Evolutionary conservation across 2,329 filamentous ascomycete species (phyloP).

Genomic region (Endocalyx cinctus): DNA sequence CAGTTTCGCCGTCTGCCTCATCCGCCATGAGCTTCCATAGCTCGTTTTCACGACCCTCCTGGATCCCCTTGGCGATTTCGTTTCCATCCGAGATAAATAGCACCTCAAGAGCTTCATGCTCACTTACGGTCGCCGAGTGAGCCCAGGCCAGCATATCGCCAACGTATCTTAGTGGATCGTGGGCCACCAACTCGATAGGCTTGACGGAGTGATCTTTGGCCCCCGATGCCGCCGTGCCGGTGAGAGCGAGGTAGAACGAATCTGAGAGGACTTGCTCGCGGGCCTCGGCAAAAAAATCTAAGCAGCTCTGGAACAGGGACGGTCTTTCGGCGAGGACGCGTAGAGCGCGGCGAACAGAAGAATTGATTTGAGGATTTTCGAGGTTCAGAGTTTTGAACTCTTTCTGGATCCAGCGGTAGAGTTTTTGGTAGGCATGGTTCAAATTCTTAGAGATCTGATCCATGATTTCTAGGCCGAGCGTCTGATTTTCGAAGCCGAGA

Average conservation of each 20-base stretch:
- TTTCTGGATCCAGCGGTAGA: constrained; percentile 91
- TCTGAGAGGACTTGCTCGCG: constrained; percentile 83
- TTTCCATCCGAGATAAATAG: constrained; percentile 88
- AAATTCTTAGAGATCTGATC: constrained; percentile 84
- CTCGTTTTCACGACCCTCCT: constrained; percentile 75
- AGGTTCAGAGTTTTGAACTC: constrained; percentile 91
- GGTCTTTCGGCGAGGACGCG: constrained; percentile 86
- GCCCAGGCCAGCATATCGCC: constrained; percentile 98
- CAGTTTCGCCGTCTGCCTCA: constrained; percentile 43
- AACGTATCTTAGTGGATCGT: constrained; percentile 86
- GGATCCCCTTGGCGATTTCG: constrained; percentile 77
- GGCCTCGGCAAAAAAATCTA: constrained; percentile 89
- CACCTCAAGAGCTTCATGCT: constrained; percentile 85
- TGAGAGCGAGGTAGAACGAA: constrained; percentile 82
- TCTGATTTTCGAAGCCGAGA: constrained; percentile 85
- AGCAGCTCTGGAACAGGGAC: constrained; percentile 84
- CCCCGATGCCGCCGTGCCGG: constrained; percentile 59
- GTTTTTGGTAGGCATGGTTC: constrained; percentile 87
- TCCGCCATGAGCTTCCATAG: constrained; percentile 69
- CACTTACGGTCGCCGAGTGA: constrained; percentile 89
- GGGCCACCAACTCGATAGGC: constrained; percentile 89
- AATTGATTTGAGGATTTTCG: constrained; percentile 88
- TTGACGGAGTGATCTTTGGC: constrained; percentile 63
- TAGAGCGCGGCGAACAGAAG: constrained; percentile 76
- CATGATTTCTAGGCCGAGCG: constrained; percentile 83